Conservation (phyloP, 305 asterid species). For the Fraxinus sp. region DNA sequence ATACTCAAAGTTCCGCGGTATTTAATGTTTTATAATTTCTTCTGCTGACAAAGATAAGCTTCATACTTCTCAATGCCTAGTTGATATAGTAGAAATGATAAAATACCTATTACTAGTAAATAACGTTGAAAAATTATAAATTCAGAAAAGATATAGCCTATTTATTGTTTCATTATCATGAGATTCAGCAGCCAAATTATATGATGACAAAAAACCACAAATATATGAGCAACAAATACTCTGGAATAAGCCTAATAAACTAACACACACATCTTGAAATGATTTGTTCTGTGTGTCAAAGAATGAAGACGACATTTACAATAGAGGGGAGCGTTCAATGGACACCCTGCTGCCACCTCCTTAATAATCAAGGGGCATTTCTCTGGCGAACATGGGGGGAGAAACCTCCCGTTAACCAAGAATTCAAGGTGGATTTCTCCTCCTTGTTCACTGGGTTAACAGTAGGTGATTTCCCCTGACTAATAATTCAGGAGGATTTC, state of each 20-base stretch:
- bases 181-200: not conserved
- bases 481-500: not conserved
- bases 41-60: conserved; percentile 5
- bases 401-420: not conserved
- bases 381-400: not conserved
- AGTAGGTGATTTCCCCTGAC: not conserved
- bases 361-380: not conserved
- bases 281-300: not conserved
- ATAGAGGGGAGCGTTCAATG: too few species aligned
- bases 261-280: too few species aligned
- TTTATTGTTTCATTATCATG: not conserved
- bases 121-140: not conserved
- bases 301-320: not conserved
- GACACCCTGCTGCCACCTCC: not conserved
- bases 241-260: too few species aligned
- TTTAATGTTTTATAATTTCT: conserved; percentile 15
- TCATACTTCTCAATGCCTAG: not conserved
- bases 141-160: not conserved
- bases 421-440: not conserved
- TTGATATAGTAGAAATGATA: not conserved
- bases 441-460: not conserved
- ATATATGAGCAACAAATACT: not conserved
- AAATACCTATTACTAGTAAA: not conserved
- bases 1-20: conserved; percentile 77
- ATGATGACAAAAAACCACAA: not conserved